Evolutionary conservation across 2,329 filamentous ascomycete genomes (phyloP), one percentile per base, ranked within the genome.

Genomic region (Zasmidium angulare): DNA sequence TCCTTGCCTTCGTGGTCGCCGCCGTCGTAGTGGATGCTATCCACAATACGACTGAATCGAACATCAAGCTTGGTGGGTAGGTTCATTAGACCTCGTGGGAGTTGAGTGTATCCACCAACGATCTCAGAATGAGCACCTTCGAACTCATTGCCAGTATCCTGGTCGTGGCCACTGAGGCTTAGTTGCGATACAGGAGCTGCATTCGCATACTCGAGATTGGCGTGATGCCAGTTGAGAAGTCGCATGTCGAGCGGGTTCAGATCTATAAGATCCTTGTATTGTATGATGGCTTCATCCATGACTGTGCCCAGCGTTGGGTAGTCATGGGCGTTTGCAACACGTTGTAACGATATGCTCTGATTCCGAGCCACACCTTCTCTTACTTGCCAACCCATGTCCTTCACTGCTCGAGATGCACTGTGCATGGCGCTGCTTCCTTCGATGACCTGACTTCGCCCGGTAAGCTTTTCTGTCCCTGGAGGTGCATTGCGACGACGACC

Each of bases 161-260:
- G 92, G 74, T 99, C 96, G 91, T 96, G 98, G 0, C 93, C 88
- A 7, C 88, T 86, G 14, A 99, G 84, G 74, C 93, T 98, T 19
- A 99, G 84, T 63, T 89, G 89, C 65, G 89, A 88, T 56, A 96
- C 86, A 65, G 92, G 96, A 1, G 88, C 90, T 1, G 95, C 95
- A 74, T 98, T 99, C 63, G 93, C 96, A 72, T 99, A 99, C 75
- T 99, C 95, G 14, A 99, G 82, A 71, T 99, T 99, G 65, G 96
- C 96, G 74, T 97, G 89, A 75, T 99, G 96, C 95, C 95, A 99
- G 71, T 97, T 99, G 70, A 98, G 83, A 17, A 99, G 81, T 49
- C 95, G 86, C 75, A 96, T 88, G 70, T 99, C 95, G 71, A 91
- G 90, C 1, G 93, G 85, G 14, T 87, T 90, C 54, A 99, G 78